Evolutionary conservation across 768 basidiomycete species (phyloP).

Genomic region (Lactarius quietus): DNA sequence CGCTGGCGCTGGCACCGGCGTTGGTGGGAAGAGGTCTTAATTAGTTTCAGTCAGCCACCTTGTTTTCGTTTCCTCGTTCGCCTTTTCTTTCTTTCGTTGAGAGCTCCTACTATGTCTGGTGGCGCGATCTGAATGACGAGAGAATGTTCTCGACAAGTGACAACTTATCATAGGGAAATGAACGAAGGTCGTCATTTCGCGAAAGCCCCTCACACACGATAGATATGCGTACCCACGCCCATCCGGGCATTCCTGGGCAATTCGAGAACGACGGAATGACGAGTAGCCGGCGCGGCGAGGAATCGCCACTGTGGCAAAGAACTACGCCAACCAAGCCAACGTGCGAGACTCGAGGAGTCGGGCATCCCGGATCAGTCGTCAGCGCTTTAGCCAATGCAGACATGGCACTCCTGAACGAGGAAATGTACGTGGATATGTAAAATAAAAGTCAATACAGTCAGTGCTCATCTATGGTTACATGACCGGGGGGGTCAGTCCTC

Average conservation of each 20-base stretch:
- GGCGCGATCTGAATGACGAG: neutral
- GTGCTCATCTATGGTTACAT: constrained; percentile 6
- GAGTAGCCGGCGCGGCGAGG: neutral
- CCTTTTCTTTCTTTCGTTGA: neutral
- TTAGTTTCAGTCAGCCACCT: neutral
- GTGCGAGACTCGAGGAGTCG: constrained; percentile 7
- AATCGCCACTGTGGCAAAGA: neutral
- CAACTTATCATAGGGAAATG: neutral
- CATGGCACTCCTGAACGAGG: constrained; percentile 9
- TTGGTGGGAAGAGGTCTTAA: constrained; percentile 1
- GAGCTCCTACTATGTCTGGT: neutral
- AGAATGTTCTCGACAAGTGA: constrained; percentile 6
- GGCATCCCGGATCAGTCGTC: constrained; percentile 15
- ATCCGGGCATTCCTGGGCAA: constrained; percentile 1
- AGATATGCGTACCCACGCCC: neutral
- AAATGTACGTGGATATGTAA: constrained; percentile 10
- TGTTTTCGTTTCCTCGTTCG: neutral
- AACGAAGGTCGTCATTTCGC: neutral
- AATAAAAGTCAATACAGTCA: constrained; percentile 11
- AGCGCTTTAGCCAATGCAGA: neutral
- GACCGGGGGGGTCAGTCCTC: constrained; percentile 23
- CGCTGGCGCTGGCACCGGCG: neutral
- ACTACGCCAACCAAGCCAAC: neutral
- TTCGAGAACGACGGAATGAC: neutral
- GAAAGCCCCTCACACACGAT: neutral